A percentile compares a stretch with the other conserved stretches of the same genome.
phyloP scores from a whole-genome alignment of 805 yeast species.

The Huiozyma naganishii region DNA sequence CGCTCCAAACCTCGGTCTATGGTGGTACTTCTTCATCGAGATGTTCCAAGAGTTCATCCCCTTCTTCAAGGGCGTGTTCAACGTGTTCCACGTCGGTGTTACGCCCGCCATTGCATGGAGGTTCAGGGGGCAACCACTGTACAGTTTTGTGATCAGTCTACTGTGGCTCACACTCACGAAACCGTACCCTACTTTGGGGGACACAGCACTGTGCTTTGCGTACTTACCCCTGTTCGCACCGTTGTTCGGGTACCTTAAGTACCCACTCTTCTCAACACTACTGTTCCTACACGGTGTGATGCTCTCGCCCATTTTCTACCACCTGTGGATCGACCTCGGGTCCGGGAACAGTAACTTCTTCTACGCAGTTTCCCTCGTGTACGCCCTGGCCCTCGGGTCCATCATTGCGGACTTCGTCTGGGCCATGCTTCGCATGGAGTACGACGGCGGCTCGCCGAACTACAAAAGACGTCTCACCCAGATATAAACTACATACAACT shows the following conservation, averaged over 20 bases:
- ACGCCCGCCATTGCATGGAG: constrained; percentile 66
- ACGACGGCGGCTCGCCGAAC: constrained; percentile 35
- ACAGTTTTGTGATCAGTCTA: constrained; percentile 38
- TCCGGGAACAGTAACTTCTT: constrained; percentile 95
- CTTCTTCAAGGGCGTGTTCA: constrained; percentile 77
- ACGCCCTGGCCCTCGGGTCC: constrained; percentile 58
- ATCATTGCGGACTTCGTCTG: constrained; percentile 69
- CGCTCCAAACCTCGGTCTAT: constrained; percentile 83
- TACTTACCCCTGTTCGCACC: constrained; percentile 39
- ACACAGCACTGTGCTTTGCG: constrained; percentile 46
- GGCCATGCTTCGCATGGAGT: constrained; percentile 65
- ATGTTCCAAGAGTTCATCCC: constrained; percentile 83
- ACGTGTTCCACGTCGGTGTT: constrained; percentile 56
- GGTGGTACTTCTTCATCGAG: constrained; percentile 99
- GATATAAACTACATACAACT: constrained; percentile 17
- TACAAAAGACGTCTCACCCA: constrained; percentile 40
- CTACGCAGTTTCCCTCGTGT: constrained; percentile 82
- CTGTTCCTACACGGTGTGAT: constrained; percentile 48
- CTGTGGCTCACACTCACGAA: constrained; percentile 57
- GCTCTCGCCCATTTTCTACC: constrained; percentile 80
- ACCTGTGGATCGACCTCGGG: constrained; percentile 87
- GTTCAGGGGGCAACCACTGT: constrained; percentile 47
- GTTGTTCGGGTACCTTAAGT: constrained; percentile 35
- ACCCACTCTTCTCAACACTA: constrained; percentile 39
- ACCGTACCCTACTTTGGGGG: constrained; percentile 80